Evolutionary conservation across 768 basidiomycete species (phyloP).

Genomic region (Brasilioporus rufonigricans): DNA sequence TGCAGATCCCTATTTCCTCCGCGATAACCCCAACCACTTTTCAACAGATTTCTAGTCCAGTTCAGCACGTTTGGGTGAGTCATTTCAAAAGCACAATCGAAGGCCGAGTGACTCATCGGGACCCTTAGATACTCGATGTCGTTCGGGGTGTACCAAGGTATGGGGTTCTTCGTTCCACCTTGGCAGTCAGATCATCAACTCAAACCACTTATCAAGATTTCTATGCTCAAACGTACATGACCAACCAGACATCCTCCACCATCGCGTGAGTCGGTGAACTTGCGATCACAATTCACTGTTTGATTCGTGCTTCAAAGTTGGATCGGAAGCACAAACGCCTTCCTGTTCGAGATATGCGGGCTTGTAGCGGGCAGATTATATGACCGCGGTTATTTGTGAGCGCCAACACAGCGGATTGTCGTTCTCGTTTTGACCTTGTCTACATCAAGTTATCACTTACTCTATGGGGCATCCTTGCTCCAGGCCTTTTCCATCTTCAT

Average conservation of each 20-base stretch:
- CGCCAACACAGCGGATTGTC: not conserved
- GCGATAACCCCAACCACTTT: not conserved
- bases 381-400: constrained; percentile 54
- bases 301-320: constrained; percentile 24
- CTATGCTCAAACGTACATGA: constrained; percentile 38
- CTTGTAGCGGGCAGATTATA: constrained; percentile 47
- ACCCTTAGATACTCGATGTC: constrained; percentile 34
- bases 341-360: constrained; percentile 44
- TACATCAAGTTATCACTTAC: constrained; percentile 20
- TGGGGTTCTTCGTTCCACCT: not conserved
- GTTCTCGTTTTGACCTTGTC: not conserved
- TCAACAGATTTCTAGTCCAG: constrained; percentile 36
- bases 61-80: constrained; percentile 38
- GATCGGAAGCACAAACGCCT: constrained; percentile 51
- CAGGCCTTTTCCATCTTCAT: constrained; percentile 39
- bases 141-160: constrained; percentile 46
- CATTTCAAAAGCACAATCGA: not conserved
- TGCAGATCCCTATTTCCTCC: not conserved
- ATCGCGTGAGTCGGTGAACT: constrained; percentile 35
- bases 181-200: not conserved
- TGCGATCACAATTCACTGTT: not conserved
- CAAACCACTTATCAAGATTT: constrained; percentile 29
- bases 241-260: constrained; percentile 35
- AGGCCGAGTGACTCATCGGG: not conserved
- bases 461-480: constrained; percentile 29